Evolutionary conservation across 1,139 yeast genomes (phyloP), one percentile per base, ranked within the genome.

Genomic region (Entelexis paramagnoliae): DNA sequence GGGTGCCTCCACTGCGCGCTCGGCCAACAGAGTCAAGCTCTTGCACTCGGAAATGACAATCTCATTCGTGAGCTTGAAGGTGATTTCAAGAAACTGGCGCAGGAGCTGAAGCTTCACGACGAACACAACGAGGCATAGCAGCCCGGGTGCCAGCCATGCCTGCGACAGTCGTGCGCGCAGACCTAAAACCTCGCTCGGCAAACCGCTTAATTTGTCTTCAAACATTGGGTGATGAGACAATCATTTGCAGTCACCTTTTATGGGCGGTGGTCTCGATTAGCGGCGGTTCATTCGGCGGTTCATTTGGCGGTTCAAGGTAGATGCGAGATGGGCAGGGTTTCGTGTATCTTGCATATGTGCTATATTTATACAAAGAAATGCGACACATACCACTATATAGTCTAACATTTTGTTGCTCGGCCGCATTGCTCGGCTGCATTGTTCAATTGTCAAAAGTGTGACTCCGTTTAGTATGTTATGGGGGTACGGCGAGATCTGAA

Each of bases 1-100:
- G 0, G 93, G 93, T 1, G 79, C 64, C 0, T 77, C 70, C 1
- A 71, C 66, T 2, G 75, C 60, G 2, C 67, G 65, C 7, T 73
- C 62, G 5, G 77, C 77, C 32, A 74, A 68, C 3, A 66, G 61
- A 50, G 81, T 79, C 1, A 77, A 66, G 0, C 72, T 60, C 1
- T 65, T 60, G 60, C 89, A 82, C 3, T 65, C 61, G n/a, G 56
- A 50, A 22, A 58, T 36, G 0, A 66, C 59, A 33, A 63, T 58
- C n/a, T 51, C 51, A 32, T 60, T 55, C 13, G 66, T 66, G 0
- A 61, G 49, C 4, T 52, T 52, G 13, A 71, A 56, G 6, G 65
- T 61, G 22, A 52, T 52, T 9, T 51, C 33, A 3, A 71, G 55
- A 7, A 62, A 53, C 10, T 49, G 52, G 20, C 55, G 49, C 40